These are phyloP conservation scores for Fusarium penzigii DNA, from an alignment of 2,329 filamentous ascomycete species.

Conservation along the genomic window DNA sequence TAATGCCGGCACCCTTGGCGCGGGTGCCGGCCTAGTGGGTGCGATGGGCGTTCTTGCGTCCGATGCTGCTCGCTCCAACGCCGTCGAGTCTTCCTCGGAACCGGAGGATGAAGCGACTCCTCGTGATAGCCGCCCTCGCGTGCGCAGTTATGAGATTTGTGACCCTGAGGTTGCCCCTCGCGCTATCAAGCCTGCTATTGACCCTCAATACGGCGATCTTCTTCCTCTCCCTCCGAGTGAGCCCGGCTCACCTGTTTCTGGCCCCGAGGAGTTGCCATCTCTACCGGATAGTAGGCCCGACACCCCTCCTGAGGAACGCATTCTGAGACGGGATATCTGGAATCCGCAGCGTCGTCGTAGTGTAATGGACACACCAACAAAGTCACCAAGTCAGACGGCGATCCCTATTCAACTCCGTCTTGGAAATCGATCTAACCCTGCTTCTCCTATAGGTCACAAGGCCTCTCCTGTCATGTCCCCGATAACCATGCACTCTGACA, in stretches of 20 bases:
- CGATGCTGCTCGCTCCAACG: slow-evolving; percentile 44
- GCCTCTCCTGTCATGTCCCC: slow-evolving; percentile 42
- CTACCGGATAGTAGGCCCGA: slow-evolving; percentile 63
- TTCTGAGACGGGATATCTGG: slow-evolving; percentile 40
- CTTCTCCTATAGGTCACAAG: slow-evolving; percentile 42
- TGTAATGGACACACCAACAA: slow-evolving; percentile 46
- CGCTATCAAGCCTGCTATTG: slow-evolving; percentile 64
- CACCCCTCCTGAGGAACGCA: slow-evolving; percentile 53
- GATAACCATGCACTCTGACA: slow-evolving; percentile 35
- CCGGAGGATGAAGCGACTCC: slow-evolving; percentile 34
- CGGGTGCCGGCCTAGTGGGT: slow-evolving; percentile 65
- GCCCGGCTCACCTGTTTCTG: slow-evolving; percentile 48
- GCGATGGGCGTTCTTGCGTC: slow-evolving; percentile 45
- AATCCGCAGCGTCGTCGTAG: slow-evolving; percentile 52
- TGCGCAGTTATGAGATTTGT: slow-evolving; percentile 39
- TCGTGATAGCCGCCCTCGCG: slow-evolving; percentile 23
- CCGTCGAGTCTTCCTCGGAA: slow-evolving; percentile 45
- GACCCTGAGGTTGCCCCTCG: slow-evolving; percentile 61
- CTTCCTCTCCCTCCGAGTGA: slow-evolving; percentile 64
- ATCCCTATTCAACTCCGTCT: slow-evolving; percentile 59
- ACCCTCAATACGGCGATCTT: slow-evolving; percentile 66
- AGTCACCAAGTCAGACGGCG: slow-evolving; percentile 58
- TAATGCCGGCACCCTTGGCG: slow-evolving; percentile 70
- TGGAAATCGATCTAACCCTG: slow-evolving; percentile 46
- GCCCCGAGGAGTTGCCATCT: slow-evolving; percentile 46